Evolutionary conservation across 208 protist genomes (phyloP).

Genomic region (Crithidia brevicula): DNA sequence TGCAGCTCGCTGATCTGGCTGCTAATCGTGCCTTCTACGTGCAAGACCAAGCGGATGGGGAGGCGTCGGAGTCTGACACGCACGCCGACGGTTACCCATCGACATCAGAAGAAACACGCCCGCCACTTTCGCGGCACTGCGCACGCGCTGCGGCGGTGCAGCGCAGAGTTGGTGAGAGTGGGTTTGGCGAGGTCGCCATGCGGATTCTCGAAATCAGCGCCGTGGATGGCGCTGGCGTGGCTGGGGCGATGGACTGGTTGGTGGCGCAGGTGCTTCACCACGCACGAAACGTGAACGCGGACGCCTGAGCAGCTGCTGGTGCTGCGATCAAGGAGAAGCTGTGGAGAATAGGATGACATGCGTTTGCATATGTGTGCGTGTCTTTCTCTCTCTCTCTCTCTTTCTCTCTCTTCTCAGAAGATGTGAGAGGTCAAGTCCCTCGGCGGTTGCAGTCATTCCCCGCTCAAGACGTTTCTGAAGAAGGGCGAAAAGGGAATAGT

Average conservation of each 20-base stretch:
- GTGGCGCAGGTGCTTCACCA: conserved; percentile 58
- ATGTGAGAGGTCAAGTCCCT: no score
- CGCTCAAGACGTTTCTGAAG: no score
- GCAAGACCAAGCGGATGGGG: conserved; percentile 5
- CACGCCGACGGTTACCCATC: no score
- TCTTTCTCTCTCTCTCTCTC: no score
- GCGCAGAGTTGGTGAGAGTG: conserved; percentile 43
- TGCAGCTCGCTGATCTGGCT: conserved; percentile 70
- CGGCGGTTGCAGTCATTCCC: no score
- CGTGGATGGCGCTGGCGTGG: conserved; percentile 51
- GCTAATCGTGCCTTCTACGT: conserved; percentile 48
- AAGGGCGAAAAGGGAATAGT: no score
- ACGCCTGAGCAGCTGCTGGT: conserved; percentile 9
- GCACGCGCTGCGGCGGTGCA: conserved; percentile 5
- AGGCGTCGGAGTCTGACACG: no score
- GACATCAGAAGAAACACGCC: no score
- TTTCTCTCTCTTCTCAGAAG: no score
- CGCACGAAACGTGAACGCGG: conserved; percentile 26
- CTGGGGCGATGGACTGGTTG: conserved; percentile 79
- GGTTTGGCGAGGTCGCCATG: conserved; percentile 62
- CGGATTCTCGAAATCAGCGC: conserved; percentile 61
- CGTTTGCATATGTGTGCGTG: neutral
- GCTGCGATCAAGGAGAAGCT: neutral
- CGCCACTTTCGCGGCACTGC: conserved; percentile 11
- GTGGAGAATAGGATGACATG: no score